Evolutionary conservation across 257 asterid species (phyloP).

Genomic region (Leptodermis oblonga): DNA sequence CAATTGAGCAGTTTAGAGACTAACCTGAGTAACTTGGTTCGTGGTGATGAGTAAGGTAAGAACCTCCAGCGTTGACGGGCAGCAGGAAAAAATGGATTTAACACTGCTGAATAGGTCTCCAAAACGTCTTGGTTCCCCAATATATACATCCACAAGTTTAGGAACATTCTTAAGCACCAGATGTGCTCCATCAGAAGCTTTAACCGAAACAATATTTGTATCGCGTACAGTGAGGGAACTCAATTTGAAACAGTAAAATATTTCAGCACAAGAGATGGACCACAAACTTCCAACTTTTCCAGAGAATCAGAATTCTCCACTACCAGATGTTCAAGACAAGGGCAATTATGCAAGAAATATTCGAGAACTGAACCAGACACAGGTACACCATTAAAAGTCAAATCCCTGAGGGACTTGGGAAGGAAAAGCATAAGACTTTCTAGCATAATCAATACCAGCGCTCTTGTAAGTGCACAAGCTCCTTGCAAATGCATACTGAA

Average conservation of each 20-base stretch:
- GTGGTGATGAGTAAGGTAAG: not conserved
- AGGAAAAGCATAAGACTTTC: not conserved
- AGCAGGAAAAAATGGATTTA: not conserved
- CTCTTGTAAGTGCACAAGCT: too few species aligned
- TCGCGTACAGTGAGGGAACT: conserved; percentile 30
- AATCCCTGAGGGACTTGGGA: not conserved
- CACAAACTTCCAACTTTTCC: not conserved
- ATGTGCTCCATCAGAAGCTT: not conserved
- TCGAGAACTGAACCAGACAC: not conserved
- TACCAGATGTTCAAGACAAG: not conserved
- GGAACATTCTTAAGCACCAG: conserved; percentile 36
- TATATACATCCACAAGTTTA: conserved; percentile 38
- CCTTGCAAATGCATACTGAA: not conserved
- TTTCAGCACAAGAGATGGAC: not conserved
- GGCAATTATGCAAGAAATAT: not conserved
- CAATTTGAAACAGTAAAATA: conserved; percentile 15
- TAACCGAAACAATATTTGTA: conserved; percentile 39
- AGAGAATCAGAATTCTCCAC: not conserved
- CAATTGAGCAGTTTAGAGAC: too few species aligned
- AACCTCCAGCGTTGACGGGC: not conserved
- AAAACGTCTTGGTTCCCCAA: too few species aligned
- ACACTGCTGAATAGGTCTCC: too few species aligned
- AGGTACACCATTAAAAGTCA: not conserved
- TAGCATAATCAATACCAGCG: too few species aligned
- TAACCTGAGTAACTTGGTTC: too few species aligned